phyloP scores from a whole-genome alignment of 1,284 basidiomycete genomes.

The Fomitiporia mediterranea region DNA sequence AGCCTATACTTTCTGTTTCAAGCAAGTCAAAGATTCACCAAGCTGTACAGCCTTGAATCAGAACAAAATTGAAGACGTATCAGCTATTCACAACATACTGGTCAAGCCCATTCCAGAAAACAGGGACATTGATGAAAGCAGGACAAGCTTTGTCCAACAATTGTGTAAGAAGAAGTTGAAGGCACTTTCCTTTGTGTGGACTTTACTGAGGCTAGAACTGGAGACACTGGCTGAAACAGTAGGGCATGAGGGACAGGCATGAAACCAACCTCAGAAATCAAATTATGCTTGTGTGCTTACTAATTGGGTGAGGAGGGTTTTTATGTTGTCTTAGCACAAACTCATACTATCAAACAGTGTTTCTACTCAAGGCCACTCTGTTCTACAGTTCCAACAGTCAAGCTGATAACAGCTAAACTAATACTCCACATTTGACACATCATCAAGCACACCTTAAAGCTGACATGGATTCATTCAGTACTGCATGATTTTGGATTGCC shows the following conservation, averaged over 20 bases:
- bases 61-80: no score
- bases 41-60: no score
- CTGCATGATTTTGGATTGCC: conserved; percentile 32
- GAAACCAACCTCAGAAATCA: neutral
- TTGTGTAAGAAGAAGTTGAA: no score
- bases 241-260: neutral
- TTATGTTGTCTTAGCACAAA: neutral
- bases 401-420: neutral
- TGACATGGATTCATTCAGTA: conserved; percentile 32
- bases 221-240: no score
- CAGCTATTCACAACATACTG: no score
- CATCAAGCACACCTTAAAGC: conserved; percentile 26
- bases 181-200: no score
- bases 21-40: no score
- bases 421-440: neutral
- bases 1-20: neutral
- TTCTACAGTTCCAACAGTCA: neutral
- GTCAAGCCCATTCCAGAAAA: no score
- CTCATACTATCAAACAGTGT: neutral
- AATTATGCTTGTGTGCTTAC: neutral
- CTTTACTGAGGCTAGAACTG: no score
- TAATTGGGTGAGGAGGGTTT: neutral
- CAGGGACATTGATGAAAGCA: no score
- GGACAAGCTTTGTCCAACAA: no score
- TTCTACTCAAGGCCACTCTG: neutral